These are phyloP conservation scores for Fragaria ananassa DNA, from an alignment of 306 rosid genomes.

Conservation along the genomic window DNA sequence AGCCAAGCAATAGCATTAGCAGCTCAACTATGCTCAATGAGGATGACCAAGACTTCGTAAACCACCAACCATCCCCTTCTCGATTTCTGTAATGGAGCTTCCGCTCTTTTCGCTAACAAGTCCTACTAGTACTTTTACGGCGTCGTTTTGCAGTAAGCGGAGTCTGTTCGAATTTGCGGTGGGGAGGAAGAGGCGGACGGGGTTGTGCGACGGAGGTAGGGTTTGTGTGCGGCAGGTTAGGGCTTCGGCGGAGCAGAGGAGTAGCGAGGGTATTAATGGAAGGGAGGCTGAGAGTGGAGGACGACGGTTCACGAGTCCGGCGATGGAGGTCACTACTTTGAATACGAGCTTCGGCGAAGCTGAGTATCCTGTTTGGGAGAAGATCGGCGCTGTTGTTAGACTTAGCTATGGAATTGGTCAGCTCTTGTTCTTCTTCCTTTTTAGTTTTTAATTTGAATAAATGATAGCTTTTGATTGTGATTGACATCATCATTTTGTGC, in stretches of 20 bases:
- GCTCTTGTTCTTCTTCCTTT: neutral
- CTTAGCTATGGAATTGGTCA: conserved; percentile 94
- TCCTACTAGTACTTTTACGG: conserved; percentile 25
- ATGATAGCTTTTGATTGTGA: neutral
- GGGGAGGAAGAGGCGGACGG: conserved; percentile 30
- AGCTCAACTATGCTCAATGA: conserved; percentile 16
- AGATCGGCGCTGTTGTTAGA: conserved; percentile 84
- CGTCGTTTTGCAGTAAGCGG: conserved; percentile 43
- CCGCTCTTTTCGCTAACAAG: conserved; percentile 33
- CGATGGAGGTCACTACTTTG: conserved; percentile 79
- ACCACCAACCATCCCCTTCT: neutral
- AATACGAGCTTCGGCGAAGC: conserved; percentile 52
- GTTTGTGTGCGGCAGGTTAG: conserved; percentile 35
- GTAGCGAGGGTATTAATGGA: conserved; percentile 50
- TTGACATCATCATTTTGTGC: neutral
- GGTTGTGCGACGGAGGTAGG: conserved; percentile 23
- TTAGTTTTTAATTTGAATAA: neutral
- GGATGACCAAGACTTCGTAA: conserved; percentile 18
- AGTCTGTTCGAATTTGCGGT: conserved; percentile 42
- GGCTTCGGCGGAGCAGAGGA: conserved; percentile 68
- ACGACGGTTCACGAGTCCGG: conserved; percentile 57
- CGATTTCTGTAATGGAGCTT: conserved; percentile 27
- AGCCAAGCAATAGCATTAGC: neutral
- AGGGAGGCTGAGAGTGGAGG: conserved; percentile 36
- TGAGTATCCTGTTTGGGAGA: conserved; percentile 92